Percentiles rank a stretch among this genome's conserved stretches.
Evolutionary conservation across 2,329 filamentous ascomycete genomes (phyloP).

Genomic region (Allantophomopsis lycopodina): DNA sequence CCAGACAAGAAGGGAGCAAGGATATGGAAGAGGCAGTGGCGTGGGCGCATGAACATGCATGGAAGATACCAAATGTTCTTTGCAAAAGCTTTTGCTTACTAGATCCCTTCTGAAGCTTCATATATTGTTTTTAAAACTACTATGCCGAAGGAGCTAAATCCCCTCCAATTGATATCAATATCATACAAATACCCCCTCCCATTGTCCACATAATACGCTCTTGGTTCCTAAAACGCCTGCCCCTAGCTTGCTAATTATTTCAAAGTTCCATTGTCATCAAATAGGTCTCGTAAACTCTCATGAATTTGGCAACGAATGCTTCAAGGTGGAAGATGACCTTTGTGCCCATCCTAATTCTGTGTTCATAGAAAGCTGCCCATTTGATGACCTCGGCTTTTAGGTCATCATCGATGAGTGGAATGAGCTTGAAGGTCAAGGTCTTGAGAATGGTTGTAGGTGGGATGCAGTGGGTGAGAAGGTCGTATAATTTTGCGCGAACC

Average conservation of each 20-base stretch:
- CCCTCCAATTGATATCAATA: too few species aligned
- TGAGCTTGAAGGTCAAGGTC: conserved; percentile 86
- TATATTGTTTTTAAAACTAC: too few species aligned
- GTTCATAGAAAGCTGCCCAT: conserved; percentile 96
- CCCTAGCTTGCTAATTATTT: neutral
- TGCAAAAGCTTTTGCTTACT: neutral
- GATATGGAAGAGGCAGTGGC: conserved; percentile 37
- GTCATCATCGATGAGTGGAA: conserved; percentile 74
- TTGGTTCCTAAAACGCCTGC: too few species aligned
- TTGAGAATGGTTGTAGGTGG: conserved; percentile 89
- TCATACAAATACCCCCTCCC: too few species aligned
- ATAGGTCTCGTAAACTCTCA: conserved; percentile 89
- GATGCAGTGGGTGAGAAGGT: conserved; percentile 93
- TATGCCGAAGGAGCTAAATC: too few species aligned
- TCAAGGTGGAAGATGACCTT: conserved; percentile 98
- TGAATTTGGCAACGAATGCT: conserved; percentile 97
- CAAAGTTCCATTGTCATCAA: conserved; percentile 71
- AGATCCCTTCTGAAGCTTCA: neutral
- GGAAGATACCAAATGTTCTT: neutral
- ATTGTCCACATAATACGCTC: too few species aligned
- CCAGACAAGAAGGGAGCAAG: conserved; percentile 32
- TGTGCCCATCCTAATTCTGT: conserved; percentile 77
- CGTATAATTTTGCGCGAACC: conserved; percentile 89
- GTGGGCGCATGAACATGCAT: conserved; percentile 31
- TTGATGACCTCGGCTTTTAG: conserved; percentile 86